Percentiles rank a stretch among this genome's conserved stretches.
Evolutionary conservation across 1,139 yeast species (phyloP).

Genomic region (Geotrichum histeridarum): DNA sequence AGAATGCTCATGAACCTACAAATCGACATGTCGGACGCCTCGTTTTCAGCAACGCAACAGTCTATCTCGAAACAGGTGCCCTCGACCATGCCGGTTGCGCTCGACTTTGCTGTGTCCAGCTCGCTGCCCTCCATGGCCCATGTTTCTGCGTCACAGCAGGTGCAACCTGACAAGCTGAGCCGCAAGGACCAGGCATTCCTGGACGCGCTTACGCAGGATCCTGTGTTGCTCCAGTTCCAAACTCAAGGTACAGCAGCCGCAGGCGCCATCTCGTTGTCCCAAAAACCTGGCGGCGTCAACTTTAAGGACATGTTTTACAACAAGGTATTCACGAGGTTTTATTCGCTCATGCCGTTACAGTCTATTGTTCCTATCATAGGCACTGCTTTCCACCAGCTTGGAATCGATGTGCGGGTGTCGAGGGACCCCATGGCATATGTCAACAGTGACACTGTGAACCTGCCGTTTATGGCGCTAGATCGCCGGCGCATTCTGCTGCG

Average conservation of each 20-base stretch:
- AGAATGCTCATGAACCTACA: conserved; percentile 43
- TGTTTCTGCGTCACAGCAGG: conserved; percentile 23
- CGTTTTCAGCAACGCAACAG: conserved; percentile 19
- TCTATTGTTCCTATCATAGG: conserved; percentile 41
- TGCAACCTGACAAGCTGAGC: conserved; percentile 12
- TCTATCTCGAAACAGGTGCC: not conserved
- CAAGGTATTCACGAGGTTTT: conserved; percentile 48
- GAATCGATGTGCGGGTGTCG: conserved; percentile 32
- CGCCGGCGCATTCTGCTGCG: conserved; percentile 44
- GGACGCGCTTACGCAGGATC: conserved; percentile 42
- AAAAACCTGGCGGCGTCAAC: conserved; percentile 25
- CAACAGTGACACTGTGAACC: conserved; percentile 25
- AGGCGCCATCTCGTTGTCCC: conserved; percentile 33
- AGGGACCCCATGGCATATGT: conserved; percentile 18
- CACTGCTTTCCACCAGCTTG: conserved; percentile 42
- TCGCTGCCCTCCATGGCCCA: not conserved
- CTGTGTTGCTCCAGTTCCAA: conserved; percentile 47
- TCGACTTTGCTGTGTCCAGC: not conserved
- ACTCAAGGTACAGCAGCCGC: conserved; percentile 21
- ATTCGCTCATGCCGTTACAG: conserved; percentile 43
- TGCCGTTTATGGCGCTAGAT: conserved; percentile 45
- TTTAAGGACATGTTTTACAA: conserved; percentile 38
- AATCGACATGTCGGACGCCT: conserved; percentile 25
- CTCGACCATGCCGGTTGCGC: conserved; percentile 1
- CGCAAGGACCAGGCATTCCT: conserved; percentile 38